Evolutionary conservation across 768 basidiomycete genomes (phyloP).

Genomic region (Amanita molliuscula): DNA sequence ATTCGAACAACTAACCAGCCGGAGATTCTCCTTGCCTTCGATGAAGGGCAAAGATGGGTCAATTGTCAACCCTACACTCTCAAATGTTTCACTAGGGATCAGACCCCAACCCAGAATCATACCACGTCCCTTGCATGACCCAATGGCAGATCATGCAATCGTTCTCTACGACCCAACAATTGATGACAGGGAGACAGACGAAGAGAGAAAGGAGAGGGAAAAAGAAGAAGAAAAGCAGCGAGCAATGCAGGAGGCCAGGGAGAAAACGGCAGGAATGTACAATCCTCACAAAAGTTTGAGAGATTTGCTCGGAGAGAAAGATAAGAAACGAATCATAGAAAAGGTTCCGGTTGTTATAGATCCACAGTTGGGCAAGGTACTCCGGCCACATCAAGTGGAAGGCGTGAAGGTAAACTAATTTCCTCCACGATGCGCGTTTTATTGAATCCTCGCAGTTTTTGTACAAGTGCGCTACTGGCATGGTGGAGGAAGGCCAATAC

Average conservation of each 20-base stretch:
- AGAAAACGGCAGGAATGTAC: conserved; percentile 64
- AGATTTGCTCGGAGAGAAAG: conserved; percentile 62
- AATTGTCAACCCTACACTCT: conserved; percentile 39
- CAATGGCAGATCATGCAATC: conserved; percentile 96
- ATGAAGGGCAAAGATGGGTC: conserved; percentile 69
- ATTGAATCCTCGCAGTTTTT: conserved; percentile 56
- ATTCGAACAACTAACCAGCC: conserved; percentile 42
- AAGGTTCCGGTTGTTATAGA: conserved; percentile 98
- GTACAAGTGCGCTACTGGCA: conserved; percentile 90
- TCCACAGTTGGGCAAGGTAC: conserved; percentile 73
- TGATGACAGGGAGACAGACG: conserved; percentile 85
- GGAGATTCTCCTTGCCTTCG: conserved; percentile 75
- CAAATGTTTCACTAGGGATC: conserved; percentile 75
- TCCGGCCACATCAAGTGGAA: conserved; percentile 96
- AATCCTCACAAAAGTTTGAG: conserved; percentile 92
- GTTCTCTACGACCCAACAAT: conserved; percentile 96
- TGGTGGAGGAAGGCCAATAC: conserved; percentile 83
- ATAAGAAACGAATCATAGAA: conserved; percentile 49
- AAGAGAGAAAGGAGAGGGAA: conserved; percentile 65
- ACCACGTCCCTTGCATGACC: conserved; percentile 92
- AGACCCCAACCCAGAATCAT: conserved; percentile 70
- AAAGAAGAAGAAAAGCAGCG: conserved; percentile 62
- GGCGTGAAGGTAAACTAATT: conserved; percentile 73
- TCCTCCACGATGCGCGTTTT: conserved; percentile 1
- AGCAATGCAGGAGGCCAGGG: conserved; percentile 51